Evolutionary conservation across 768 basidiomycete genomes (phyloP), one percentile per base, ranked within the genome.

Genomic region (Podaxis mareebaensis): DNA sequence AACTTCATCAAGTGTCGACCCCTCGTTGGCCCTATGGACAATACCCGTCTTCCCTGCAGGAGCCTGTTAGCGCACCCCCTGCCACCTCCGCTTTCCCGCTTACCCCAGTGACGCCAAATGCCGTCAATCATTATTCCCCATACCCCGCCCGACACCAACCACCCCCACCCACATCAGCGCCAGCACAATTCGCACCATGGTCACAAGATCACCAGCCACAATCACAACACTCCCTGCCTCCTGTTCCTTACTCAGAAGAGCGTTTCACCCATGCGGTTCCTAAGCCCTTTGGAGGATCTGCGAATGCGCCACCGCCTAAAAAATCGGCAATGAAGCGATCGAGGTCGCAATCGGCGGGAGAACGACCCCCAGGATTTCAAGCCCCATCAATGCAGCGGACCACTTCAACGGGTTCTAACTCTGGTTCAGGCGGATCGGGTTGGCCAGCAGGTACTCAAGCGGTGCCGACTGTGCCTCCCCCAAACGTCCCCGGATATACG

Each of bases 401-500:
- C 33, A 36, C 22, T 3, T 51, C 61, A 5, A n/a, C 33, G 3
- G 44, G 55, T 1, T 48, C 53, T 2, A 24, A 39, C 20, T 57
- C 20, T 28, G 48, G 55, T 40, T 51, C 20, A 17, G 46, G 46
- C 12, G 48, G 54, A 11, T 40, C 44, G 24, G 38, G 36, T 4
- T 51, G 61, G 48, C 46, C 44, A 49, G 11, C 36, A 17, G 15
- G n/a, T 12, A 46, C 54, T 6, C 61, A 30, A 58, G 26, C 53
- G 53, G 51, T 40, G 22, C 58, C 60, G 12, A 42, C 58, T 1
- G 24, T 53, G 11, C 13, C 52, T 22, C 15, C 8, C 8, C 17
- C 51, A 22, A 54, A 58, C n/a, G 15, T 66, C 3, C 73, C 73
- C 0, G 67, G 58, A 33, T 72, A 72, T 49, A 61, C 69, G 22